Base-by-base conservation (phyloP, 306 rosid genomes). In the peach (Prunus persica) region DNA sequence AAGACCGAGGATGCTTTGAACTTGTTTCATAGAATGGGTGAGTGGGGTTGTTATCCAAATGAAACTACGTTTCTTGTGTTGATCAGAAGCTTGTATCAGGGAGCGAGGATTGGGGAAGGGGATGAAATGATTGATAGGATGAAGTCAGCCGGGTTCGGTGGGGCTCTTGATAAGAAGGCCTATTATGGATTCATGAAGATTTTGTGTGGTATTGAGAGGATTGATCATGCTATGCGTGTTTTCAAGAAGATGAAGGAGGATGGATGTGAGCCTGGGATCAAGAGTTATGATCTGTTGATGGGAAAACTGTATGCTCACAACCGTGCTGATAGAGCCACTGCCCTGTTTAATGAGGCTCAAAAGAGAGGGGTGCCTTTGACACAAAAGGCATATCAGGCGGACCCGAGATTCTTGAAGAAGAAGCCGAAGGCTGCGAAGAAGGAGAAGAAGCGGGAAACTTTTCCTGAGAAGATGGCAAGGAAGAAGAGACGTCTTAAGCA, bases 381-480 rank as follows among this genome's bases (percentile, higher is more conserved):
- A 18, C 85, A 83, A 1, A 88, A 87, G 65, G 93, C 85, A 19
- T 91, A 83, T 76, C 52, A 77, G 79, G 85, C 88, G 78, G 88
- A 93, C 18, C 87, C 91, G 5, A 83, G 88, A 70, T 85, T 73
- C 63, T 7, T 76, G 82, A 90, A 86, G 91, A 87, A 83, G 82
- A 41, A 80, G 83, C 82, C 76, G 3, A 89, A 69, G 91, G 86
- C 54, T 74, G 87, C 58, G 82, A 89, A 88, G 88, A 75, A n/a
- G 80, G 81, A 80, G 66, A 89, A 91, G 77, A 88, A 91, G 75
- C 76, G 89, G 75, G 97, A 90, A 82, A 92, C 96, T 6, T 81
- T 94, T 79, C 97, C 95, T 0, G 98, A 93, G 88, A 91, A 86
- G 83, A 91, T 87, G 98, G 90, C 88, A 0, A 88, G 96, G 87